phyloP scores from a whole-genome alignment of 257 asterid species.

The Coffea eugenioides region DNA sequence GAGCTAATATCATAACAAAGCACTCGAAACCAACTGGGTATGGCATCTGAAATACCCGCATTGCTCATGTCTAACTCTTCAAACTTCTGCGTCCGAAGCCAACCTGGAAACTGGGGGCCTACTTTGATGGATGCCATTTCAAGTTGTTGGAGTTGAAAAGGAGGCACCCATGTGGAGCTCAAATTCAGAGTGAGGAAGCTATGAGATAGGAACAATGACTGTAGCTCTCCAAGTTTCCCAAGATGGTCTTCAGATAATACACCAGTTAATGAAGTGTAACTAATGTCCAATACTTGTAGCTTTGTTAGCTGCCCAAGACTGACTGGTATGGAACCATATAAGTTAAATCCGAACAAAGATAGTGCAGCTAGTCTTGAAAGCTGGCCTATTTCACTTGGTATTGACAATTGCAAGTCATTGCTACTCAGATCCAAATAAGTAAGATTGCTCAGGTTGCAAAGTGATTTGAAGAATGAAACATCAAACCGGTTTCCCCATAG shows the following conservation, averaged over 20 bases:
- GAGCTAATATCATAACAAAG: not conserved
- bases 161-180: conserved; percentile 17
- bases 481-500: not conserved
- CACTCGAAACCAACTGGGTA: conserved; percentile 14
- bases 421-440: not conserved
- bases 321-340: not conserved
- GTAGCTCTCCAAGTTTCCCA: not conserved
- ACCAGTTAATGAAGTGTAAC: too few relatives aligned
- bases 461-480: not conserved
- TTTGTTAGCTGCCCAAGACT: conserved; percentile 8
- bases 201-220: not conserved
- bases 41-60: conserved; percentile 2
- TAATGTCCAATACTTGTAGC: too few relatives aligned
- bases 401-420: not conserved
- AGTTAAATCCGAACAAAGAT: not conserved
- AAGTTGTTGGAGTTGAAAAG: conserved; percentile 14
- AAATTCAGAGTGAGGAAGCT: conserved; percentile 3
- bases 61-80: not conserved
- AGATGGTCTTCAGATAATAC: conserved; percentile 6
- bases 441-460: not conserved
- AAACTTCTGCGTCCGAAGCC: conserved; percentile 16
- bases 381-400: not conserved
- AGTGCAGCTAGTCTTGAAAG: not conserved
- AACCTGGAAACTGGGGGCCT: conserved; percentile 13
- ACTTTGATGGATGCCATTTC: not conserved